phyloP scores from a whole-genome alignment of 2,329 filamentous ascomycete genomes.

The Epichloe aotearoae region DNA sequence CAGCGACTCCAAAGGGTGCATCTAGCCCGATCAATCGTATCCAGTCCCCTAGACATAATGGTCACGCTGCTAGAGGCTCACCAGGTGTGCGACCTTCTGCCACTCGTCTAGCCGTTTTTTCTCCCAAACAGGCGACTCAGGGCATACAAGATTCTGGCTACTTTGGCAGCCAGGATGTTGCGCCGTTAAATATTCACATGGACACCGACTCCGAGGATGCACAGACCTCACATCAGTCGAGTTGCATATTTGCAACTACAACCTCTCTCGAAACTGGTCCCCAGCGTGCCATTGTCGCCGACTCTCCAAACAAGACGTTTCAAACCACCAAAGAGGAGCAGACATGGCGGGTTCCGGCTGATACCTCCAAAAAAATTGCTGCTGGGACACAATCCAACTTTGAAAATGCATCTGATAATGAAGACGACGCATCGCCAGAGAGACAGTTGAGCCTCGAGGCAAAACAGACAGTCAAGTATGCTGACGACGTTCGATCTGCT shows the following conservation, averaged over 20 bases:
- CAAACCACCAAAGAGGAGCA: constrained; percentile 34
- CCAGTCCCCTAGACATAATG: constrained; percentile 44
- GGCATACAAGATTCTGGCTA: constrained; percentile 51
- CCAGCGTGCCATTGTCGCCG: constrained; percentile 14
- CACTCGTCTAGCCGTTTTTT: constrained; percentile 16
- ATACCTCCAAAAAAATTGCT: background rate
- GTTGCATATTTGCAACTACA: constrained; percentile 7
- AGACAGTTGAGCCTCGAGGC: constrained; percentile 3
- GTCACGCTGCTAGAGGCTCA: constrained; percentile 32
- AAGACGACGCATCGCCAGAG: constrained; percentile 4
- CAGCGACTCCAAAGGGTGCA: constrained; percentile 42
- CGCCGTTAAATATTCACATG: constrained; percentile 13
- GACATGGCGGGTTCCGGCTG: constrained; percentile 13
- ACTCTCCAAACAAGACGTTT: constrained; percentile 25
- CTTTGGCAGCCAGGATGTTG: constrained; percentile 47
- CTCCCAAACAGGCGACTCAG: constrained; percentile 15
- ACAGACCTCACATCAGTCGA: constrained; percentile 10
- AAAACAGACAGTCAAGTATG: background rate
- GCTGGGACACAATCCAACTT: background rate
- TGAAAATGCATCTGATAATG: background rate
- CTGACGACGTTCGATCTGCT: constrained; percentile 42
- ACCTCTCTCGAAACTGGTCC: constrained; percentile 11
- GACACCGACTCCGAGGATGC: constrained; percentile 12
- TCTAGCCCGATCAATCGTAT: constrained; percentile 34
- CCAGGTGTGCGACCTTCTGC: constrained; percentile 21